phyloP scores from a whole-genome alignment of 768 basidiomycete species.

The Gyrodon lividus region DNA sequence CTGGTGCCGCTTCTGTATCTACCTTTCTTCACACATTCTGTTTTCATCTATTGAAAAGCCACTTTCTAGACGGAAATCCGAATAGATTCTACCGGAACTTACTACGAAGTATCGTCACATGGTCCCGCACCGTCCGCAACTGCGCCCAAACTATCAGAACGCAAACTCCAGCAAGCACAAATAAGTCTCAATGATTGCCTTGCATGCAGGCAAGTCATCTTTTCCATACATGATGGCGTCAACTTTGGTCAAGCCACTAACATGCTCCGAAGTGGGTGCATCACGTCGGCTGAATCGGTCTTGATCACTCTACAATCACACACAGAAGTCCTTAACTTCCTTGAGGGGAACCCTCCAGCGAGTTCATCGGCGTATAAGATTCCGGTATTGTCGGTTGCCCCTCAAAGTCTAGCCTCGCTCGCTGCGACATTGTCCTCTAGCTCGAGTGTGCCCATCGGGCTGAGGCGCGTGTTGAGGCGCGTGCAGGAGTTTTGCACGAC shows the following conservation, averaged over 20 bases:
- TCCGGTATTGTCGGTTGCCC: slow-evolving; percentile 84
- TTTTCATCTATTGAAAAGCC: slow-evolving; percentile 6
- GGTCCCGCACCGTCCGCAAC: slow-evolving; percentile 16
- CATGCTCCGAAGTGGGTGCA: slow-evolving; percentile 72
- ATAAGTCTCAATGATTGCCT: slow-evolving; percentile 97
- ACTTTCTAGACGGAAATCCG: slow-evolving; percentile 80
- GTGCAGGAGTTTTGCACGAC: slow-evolving; percentile 67
- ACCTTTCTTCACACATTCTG: not conserved
- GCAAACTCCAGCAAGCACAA: slow-evolving; percentile 88
- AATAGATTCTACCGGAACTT: slow-evolving; percentile 80
- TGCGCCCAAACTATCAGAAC: slow-evolving; percentile 28
- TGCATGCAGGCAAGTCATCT: slow-evolving; percentile 81
- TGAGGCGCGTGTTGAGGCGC: slow-evolving; percentile 64
- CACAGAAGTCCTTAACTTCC: slow-evolving; percentile 81
- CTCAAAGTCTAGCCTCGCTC: slow-evolving; percentile 82
- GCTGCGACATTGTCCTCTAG: slow-evolving; percentile 57
- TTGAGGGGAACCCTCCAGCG: slow-evolving; percentile 53
- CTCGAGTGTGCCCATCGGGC: slow-evolving; percentile 43
- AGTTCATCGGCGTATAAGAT: slow-evolving; percentile 44
- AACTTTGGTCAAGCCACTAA: slow-evolving; percentile 6
- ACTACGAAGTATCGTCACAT: slow-evolving; percentile 73
- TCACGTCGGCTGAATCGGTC: slow-evolving; percentile 97
- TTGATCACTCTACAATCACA: slow-evolving; percentile 96
- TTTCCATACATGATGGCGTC: not conserved
- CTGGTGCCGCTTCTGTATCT: slow-evolving; percentile 45